Evolutionary conservation across 805 yeast species (phyloP), one percentile per base, ranked within the genome.

Genomic region (Kregervanrija delftensis): DNA sequence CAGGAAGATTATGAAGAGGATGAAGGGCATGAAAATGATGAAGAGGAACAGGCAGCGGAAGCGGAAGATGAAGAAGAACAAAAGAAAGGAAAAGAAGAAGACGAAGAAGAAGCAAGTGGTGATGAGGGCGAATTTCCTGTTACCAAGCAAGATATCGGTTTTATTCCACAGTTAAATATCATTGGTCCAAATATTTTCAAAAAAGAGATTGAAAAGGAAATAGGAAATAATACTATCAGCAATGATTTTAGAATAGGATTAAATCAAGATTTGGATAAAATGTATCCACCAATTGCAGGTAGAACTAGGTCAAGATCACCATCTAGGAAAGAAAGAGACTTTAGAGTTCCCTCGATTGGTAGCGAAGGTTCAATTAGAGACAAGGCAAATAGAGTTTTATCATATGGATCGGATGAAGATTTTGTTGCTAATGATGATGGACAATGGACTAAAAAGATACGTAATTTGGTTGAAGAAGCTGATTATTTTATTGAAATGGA

Each of bases 341-440:
- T 53, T 35, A 43, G 59, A 17, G 59, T 54, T 5, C 55, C 55
- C 2, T 52, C 58, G 8, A 50, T 57, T 13, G 28, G 28, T 31
- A n/a, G 30, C 33, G 9, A 39, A 31, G 17, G 38, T 32, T 11
- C 28, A 31, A 8, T 31, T 32, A 4, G 34, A 12, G 13, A 16
- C 37, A 10, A 42, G 37, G 49, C 53, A 8, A 50, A 47, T 33
- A 33, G 63, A 12, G 61, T 59, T 10, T 43, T 60, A 35, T 59
- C 64, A 3, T 59, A 60, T 41, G 64, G 58, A 17, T 44, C 58
- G 1, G 64, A 57, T 12, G 54, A 54, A 13, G 49, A 48, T 34
- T 47, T 46, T 5, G 41, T 48, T 31, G 49, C 37, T 4, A 35
- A 41, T 3, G 51, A 45, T n/a, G 41, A 41, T 5, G 49, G 43